These are phyloP conservation scores for Vanilla planifolia DNA, from an alignment of 106 monocot species.

Conservation along the genomic window DNA sequence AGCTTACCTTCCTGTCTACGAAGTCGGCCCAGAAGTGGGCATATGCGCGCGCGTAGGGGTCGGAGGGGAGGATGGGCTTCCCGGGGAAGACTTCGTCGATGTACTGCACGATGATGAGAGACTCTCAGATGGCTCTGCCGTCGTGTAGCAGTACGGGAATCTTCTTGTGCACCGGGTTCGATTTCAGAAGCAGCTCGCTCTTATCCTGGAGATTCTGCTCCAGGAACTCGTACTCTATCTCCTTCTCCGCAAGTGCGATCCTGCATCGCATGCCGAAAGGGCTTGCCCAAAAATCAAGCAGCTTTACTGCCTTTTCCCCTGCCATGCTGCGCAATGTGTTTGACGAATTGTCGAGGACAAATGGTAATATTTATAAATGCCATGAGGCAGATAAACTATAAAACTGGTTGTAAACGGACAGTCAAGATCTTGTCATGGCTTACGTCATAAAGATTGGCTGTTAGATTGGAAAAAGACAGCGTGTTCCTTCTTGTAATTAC, in stretches of 20 bases:
- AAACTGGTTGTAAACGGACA: no score
- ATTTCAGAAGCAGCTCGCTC: constrained; percentile 26
- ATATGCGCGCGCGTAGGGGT: constrained; percentile 15
- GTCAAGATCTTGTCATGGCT: no score
- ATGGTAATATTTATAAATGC: no score
- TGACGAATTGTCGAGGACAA: no score
- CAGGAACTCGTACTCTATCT: constrained; percentile 32
- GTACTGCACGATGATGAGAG: constrained; percentile 40
- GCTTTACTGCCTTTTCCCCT: constrained; percentile 13
- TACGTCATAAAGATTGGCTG: no score
- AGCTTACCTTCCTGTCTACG: constrained; percentile 21
- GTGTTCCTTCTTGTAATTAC: no score
- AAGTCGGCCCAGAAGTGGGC: constrained; percentile 32
- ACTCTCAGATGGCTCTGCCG: constrained; percentile 41
- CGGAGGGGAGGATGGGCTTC: constrained; percentile 18
- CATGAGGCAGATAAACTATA: no score
- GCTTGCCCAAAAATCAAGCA: constrained; percentile 35
- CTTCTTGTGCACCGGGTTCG: constrained; percentile 43
- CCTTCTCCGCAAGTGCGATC: constrained; percentile 40
- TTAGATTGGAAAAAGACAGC: no score
- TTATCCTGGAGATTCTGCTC: constrained; percentile 32
- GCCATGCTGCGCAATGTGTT: no score
- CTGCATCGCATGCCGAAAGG: constrained; percentile 23
- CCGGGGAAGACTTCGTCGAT: constrained; percentile 35
- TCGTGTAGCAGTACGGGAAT: constrained; percentile 42